Evolutionary conservation across 202 grass and related monocot genomes (phyloP).

Genomic region (Eragrostis tef): DNA sequence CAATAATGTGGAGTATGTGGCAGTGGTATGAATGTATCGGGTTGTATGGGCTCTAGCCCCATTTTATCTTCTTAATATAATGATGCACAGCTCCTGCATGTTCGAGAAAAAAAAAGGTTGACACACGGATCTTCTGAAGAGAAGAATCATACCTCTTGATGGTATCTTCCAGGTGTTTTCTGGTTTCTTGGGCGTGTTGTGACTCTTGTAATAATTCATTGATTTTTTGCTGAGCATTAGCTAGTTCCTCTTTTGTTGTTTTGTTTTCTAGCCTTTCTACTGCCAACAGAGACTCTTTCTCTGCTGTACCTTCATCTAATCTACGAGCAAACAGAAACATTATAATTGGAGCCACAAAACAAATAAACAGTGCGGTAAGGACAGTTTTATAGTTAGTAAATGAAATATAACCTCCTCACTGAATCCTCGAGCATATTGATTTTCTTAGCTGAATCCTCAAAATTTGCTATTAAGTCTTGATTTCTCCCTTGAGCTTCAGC

Average conservation of each 20-base stretch:
- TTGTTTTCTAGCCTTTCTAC: constrained; percentile 59
- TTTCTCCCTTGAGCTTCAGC: constrained; percentile 64
- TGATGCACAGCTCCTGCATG: no score
- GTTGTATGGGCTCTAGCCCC: no score
- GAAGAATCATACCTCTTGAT: constrained; percentile 58
- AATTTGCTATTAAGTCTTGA: constrained; percentile 50
- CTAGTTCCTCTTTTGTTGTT: constrained; percentile 57
- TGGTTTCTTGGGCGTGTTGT: constrained; percentile 50
- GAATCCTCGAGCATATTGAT: constrained; percentile 57
- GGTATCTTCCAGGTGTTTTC: constrained; percentile 57
- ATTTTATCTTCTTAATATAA: no score
- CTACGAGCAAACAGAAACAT: constrained; percentile 51
- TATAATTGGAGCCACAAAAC: constrained; percentile 4
- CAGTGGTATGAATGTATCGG: no score
- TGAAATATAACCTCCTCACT: constrained; percentile 57
- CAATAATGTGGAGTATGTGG: no score
- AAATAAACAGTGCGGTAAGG: background rate
- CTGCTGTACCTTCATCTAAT: constrained; percentile 56
- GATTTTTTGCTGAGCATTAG: constrained; percentile 58
- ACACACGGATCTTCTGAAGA: constrained; percentile 21
- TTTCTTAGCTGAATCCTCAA: constrained; percentile 55
- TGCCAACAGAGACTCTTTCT: constrained; percentile 66
- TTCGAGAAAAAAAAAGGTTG: background rate
- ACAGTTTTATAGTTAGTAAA: background rate
- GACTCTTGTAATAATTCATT: constrained; percentile 51